phyloP scores from a whole-genome alignment of 1,284 basidiomycete species.

The Apiotrichum sp. region DNA sequence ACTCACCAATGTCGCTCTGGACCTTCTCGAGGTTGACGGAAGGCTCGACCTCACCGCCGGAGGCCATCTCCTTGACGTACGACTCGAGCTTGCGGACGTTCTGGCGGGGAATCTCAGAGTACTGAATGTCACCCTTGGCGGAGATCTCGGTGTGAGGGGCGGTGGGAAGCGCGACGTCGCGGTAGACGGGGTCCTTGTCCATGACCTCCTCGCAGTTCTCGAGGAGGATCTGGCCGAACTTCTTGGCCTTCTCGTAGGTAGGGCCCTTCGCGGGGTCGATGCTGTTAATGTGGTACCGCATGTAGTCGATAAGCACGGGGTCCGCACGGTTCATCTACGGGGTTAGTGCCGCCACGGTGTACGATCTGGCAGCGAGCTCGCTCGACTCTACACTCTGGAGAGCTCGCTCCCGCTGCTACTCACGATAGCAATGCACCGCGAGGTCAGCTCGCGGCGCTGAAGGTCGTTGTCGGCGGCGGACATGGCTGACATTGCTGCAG shows the following conservation, averaged over 20 bases:
- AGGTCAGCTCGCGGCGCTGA: constrained; percentile 69
- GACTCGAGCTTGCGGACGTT: constrained; percentile 96
- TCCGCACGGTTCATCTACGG: constrained; percentile 84
- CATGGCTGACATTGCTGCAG: constrained; percentile 16
- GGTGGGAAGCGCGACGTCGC: constrained; percentile 86
- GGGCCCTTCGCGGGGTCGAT: constrained; percentile 78
- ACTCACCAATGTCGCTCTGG: constrained; percentile 72
- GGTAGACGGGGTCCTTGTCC: constrained; percentile 49
- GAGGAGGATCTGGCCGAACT: constrained; percentile 92
- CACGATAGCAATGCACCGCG: constrained; percentile 83
- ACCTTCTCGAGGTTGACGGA: constrained; percentile 92
- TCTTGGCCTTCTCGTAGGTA: constrained; percentile 87
- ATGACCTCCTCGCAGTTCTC: constrained; percentile 61
- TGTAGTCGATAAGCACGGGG: constrained; percentile 79
- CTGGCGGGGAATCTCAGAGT: constrained; percentile 88
- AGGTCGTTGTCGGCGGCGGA: constrained; percentile 33
- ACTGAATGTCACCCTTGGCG: constrained; percentile 87
- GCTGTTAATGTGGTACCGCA: constrained; percentile 89
- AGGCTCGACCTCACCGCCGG: constrained; percentile 75
- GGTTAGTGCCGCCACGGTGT: neutral
- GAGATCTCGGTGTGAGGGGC: constrained; percentile 92
- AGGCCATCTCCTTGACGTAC: constrained; percentile 98
- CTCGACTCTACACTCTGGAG: too few species aligned
- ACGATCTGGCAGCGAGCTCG: too few species aligned
- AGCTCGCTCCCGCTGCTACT: too few species aligned